Percentiles rank a stretch among this genome's conserved stretches.
phyloP scores from a whole-genome alignment of 192 early-diverging fungal species.

The Fimicolochytrium jonesii region DNA sequence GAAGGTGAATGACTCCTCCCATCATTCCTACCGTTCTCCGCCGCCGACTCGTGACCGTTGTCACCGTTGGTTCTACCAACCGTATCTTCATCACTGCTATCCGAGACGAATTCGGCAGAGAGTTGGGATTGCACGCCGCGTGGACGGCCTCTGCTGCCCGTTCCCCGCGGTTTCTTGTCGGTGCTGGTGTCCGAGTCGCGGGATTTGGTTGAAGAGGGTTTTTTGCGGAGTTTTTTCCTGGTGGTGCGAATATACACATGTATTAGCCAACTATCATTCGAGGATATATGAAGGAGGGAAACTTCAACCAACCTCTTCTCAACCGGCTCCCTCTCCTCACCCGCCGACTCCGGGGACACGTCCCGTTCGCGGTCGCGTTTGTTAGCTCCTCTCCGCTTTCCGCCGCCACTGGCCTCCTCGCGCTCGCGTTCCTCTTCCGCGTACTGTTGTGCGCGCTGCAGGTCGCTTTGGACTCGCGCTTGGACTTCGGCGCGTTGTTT shows the following conservation, averaged over 20 bases:
- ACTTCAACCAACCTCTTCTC: not conserved
- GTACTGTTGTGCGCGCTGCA: not conserved
- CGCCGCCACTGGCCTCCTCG: slow-evolving; percentile 17
- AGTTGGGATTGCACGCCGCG: slow-evolving; percentile 6
- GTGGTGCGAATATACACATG: not conserved
- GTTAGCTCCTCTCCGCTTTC: slow-evolving; percentile 23
- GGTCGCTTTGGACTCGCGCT: slow-evolving; percentile 22
- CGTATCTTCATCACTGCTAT: not conserved
- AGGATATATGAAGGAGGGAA: not conserved
- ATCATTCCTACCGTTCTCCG: too few species aligned
- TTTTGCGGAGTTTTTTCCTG: not conserved
- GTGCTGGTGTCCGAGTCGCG: not conserved
- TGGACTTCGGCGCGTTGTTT: slow-evolving; percentile 30
- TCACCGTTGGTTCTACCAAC: too few species aligned
- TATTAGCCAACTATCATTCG: not conserved
- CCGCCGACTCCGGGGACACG: slow-evolving; percentile 1
- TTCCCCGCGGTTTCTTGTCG: not conserved
- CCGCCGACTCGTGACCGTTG: too few species aligned
- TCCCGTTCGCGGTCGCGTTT: not conserved
- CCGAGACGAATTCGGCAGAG: slow-evolving; percentile 5
- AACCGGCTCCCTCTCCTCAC: not conserved
- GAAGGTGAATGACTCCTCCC: too few species aligned
- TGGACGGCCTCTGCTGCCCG: not conserved
- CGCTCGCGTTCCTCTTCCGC: slow-evolving; percentile 11
- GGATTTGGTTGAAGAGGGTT: not conserved